Conservation (phyloP, 2,329 filamentous ascomycete genomes). For the Truncatella angustata region DNA sequence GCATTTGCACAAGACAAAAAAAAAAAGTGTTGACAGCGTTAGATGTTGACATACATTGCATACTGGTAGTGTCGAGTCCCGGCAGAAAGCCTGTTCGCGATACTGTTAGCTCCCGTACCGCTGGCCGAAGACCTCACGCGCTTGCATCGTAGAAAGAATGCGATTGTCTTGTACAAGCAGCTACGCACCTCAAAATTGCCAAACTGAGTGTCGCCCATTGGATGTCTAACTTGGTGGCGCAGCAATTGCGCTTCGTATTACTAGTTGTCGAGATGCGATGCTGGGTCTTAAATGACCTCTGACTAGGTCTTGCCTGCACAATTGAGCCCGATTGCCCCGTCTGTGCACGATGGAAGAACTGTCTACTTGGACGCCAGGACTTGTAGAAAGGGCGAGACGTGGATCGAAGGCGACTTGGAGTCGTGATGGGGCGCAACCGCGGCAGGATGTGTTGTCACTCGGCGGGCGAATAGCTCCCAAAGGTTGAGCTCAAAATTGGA, state of each 20-base stretch:
- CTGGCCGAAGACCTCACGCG: constrained; percentile 1
- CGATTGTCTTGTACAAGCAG: neutral
- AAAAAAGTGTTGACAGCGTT: neutral
- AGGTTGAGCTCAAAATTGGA: neutral
- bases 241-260: constrained; percentile 5
- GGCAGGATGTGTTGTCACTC: neutral
- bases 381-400: neutral
- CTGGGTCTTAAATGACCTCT: too few relatives aligned
- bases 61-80: constrained; percentile 76
- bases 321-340: neutral
- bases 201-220: constrained; percentile 61
- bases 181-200: constrained; percentile 57
- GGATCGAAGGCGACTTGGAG: neutral
- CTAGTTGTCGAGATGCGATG: neutral
- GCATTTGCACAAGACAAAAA: constrained; percentile 10
- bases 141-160: constrained; percentile 1
- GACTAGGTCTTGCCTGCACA: neutral
- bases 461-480: neutral
- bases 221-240: constrained; percentile 19
- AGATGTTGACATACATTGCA: constrained; percentile 68
- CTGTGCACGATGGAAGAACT: neutral
- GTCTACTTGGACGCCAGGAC: neutral
- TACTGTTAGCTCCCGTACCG: constrained; percentile 15
- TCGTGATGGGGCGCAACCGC: neutral
- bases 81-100: constrained; percentile 69